Evolutionary conservation across 305 asterid species (phyloP).

Genomic region (Fraxinus paxiana): DNA sequence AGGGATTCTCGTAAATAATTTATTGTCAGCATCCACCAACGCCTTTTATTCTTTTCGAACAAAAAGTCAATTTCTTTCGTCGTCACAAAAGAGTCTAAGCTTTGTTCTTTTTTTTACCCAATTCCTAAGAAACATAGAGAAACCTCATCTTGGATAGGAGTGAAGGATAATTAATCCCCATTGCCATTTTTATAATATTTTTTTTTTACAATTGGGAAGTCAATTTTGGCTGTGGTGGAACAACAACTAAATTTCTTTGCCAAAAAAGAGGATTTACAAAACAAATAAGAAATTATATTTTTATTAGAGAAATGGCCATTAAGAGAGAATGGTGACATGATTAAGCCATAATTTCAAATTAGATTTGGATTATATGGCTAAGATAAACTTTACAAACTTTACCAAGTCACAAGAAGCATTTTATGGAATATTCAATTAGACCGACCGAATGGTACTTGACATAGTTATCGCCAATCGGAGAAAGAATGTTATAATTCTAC

Average conservation of each 20-base stretch:
- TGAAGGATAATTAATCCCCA: not conserved
- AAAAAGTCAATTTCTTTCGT: not conserved
- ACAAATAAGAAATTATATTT: not conserved
- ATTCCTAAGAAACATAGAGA: not conserved
- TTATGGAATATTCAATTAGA: not conserved
- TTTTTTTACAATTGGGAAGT: not conserved
- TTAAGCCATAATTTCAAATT: conserved; percentile 8
- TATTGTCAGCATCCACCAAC: not conserved
- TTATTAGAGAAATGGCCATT: conserved; percentile 4
- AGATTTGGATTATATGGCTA: conserved; percentile 8
- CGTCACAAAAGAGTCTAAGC: not conserved
- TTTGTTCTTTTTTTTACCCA: not conserved
- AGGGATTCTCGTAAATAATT: not conserved
- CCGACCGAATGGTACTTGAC: not conserved
- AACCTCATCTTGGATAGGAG: conserved; percentile 5
- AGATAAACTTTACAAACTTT: not conserved
- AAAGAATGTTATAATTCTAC: not conserved
- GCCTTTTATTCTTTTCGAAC: not conserved
- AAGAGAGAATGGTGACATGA: not conserved
- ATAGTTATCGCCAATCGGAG: not conserved
- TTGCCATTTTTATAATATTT: conserved; percentile 7
- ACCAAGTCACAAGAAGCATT: conserved; percentile 6
- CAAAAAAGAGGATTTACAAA: not conserved
- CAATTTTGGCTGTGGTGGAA: conserved; percentile 2
- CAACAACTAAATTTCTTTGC: conserved; percentile 8